Evolutionary conservation across 192 early-diverging fungal genomes (phyloP), one percentile per base, ranked within the genome.

Genomic region (Entomortierella chlamydospora): DNA sequence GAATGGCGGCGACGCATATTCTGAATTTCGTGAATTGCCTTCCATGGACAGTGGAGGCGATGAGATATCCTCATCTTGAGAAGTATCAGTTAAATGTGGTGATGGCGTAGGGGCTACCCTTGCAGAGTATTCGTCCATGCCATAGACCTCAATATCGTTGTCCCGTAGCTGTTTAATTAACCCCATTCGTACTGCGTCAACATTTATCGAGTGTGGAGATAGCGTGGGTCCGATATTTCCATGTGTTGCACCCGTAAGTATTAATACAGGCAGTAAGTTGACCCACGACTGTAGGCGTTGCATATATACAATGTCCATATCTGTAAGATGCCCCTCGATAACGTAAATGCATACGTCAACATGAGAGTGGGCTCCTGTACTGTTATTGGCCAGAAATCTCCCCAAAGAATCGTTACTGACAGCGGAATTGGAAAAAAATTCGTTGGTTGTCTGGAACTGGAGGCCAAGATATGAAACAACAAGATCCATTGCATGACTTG

Each of bases 321-420:
- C 57, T 25, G 72, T 67, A 5, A 74, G 64, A 7, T 45, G 49
- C 1, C 55, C 72, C 28, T 74, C 64, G 29, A 74, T 67, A 7
- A 74, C 39, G 29, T 74, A 74, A 29, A 74, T 28, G 39, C 72
- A 74, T 1, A 33, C 47, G 37, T 74, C 72, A 13, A 74, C 72
- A 67, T 74, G 72, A 20, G 64, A 66, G 25, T 74, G 72, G 2
- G 72, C 72, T 7, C 72, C 72, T 25, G 72, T 74, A 9, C 49
- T 39, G 23, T 74, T 74, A 33, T 74, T 74, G 50, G 72, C 72
- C 29, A 74, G 64, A 23, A 74, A 74, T 22, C 72, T 64, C n/a
- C 72, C 72, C n/a, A 74, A 45, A 5, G 72, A 59, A 26, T 74
- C 72, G 22, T 74, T 58, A 15, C 72, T 67, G 41, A 34, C n/a